Evolutionary conservation across 148 eudicot genomes (phyloP), one percentile per base, ranked within the genome.

Genomic region (Chenopodium formosanum): DNA sequence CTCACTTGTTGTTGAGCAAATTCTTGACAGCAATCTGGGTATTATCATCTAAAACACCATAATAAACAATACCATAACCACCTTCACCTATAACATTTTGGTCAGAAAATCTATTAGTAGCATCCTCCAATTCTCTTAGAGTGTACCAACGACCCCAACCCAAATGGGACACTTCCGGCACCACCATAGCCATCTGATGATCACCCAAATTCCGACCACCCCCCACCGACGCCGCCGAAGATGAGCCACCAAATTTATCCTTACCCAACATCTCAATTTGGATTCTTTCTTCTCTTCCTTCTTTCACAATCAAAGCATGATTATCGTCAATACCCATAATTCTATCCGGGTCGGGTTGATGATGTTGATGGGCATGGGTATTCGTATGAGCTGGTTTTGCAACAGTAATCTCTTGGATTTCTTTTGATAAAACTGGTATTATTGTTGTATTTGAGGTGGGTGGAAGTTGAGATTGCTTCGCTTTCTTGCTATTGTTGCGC

Each of bases 101-200:
- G 32, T 87, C 86, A 7, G 90, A 84, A 75, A 92, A 92, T 4
- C 85, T 80, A 80, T 92, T 86, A 22, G 93, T 89, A 5, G 95
- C 90, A 17, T 32, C 88, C 82, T 92, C 92, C 46, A 92, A 91
- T 85, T 92, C 95, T 79, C 95, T 88, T 4, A 92, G 78, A n/a
- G 93, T 90, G 56, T 88, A 92, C 95, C 95, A 92, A 73, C 90
- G 89, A 47, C 95, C 95, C 95, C 95, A 92, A 7, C 95, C 95
- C 88, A 90, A 83, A 86, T 92, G 93, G 1, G 95, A 92, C 2
- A 92, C 95, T 37, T 90, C 91, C 3, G 93, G 95, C 32, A 70
- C 87, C 77, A 73, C 82, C 37, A 69, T 17, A 9, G 63, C 78
- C 52, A 31, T 75, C 32, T 47, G 77, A 50, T 81, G 85, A 48